phyloP scores from a whole-genome alignment of 2,329 filamentous ascomycete species.

The Chaetomium globosum region DNA sequence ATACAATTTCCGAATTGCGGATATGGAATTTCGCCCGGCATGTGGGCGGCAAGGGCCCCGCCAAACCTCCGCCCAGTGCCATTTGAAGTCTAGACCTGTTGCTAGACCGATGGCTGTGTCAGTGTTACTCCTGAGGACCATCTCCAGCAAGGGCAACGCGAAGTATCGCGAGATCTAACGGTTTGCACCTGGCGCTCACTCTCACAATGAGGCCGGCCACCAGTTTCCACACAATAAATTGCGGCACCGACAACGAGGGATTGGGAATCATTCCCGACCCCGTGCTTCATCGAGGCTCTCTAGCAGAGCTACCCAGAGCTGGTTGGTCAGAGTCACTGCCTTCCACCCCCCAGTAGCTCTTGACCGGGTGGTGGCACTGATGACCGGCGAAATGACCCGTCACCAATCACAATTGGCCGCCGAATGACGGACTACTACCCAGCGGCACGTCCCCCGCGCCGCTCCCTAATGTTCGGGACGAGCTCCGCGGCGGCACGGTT shows the following conservation, averaged over 20 bases:
- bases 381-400: slow-evolving; percentile 4
- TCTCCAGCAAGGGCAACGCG: background rate
- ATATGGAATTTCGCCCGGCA: slow-evolving; percentile 8
- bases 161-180: background rate
- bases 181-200: background rate
- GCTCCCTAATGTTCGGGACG: background rate
- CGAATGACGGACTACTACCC: slow-evolving; percentile 11
- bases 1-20: slow-evolving; percentile 23
- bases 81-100: background rate
- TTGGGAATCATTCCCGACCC: too few species aligned
- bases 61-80: slow-evolving; percentile 21
- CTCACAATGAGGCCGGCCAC: background rate
- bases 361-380: slow-evolving; percentile 9
- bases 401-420: background rate
- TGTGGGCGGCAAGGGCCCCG: slow-evolving; percentile 4
- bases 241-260: background rate
- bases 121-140: background rate
- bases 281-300: slow-evolving; percentile 5
- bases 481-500: slow-evolving; percentile 2
- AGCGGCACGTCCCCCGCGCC: slow-evolving; percentile 1
- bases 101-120: background rate
- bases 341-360: background rate
- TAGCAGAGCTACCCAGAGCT: background rate
- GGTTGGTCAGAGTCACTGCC: background rate
- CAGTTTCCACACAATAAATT: background rate